Conservation (phyloP, 2,329 filamentous ascomycete species). For the Neofusicoccum parvum region DNA sequence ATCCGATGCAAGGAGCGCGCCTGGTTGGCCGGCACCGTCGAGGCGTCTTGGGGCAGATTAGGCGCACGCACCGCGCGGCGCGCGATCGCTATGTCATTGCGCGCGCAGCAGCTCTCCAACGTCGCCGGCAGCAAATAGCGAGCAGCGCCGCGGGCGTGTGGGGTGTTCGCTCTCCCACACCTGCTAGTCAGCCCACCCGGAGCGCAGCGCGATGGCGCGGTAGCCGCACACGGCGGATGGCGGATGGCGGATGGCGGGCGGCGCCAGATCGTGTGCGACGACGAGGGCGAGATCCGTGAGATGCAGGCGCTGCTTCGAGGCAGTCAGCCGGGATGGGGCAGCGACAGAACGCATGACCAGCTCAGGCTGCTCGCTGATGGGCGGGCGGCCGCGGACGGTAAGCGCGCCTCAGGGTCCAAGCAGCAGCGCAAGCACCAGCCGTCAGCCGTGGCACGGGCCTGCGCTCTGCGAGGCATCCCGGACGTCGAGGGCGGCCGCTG, state of each 20-base stretch:
- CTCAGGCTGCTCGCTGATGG: background rate
- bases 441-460: constrained; percentile 16
- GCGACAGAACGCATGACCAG: constrained; percentile 15
- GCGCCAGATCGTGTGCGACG: constrained; percentile 10
- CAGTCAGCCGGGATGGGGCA: background rate
- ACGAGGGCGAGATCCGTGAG: constrained; percentile 5
- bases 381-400: constrained; percentile 3
- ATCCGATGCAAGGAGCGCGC: constrained; percentile 16
- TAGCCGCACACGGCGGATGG: constrained; percentile 1
- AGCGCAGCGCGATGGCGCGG: background rate
- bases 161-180: background rate
- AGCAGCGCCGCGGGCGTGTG: constrained; percentile 2
- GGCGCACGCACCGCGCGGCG: constrained; percentile 6
- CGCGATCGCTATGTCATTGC: constrained; percentile 17
- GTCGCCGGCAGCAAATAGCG: background rate
- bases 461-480: constrained; percentile 5
- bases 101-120: background rate
- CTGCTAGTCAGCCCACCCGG: background rate
- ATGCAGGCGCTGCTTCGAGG: constrained; percentile 9
- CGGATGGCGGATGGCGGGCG: background rate
- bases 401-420: constrained; percentile 19
- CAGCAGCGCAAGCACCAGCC: background rate
- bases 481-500: background rate
- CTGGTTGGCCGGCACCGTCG: constrained; percentile 1
- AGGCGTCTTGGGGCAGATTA: constrained; percentile 1